Base-by-base conservation (phyloP, 306 rosid species). In the Benincasa hispida region DNA sequence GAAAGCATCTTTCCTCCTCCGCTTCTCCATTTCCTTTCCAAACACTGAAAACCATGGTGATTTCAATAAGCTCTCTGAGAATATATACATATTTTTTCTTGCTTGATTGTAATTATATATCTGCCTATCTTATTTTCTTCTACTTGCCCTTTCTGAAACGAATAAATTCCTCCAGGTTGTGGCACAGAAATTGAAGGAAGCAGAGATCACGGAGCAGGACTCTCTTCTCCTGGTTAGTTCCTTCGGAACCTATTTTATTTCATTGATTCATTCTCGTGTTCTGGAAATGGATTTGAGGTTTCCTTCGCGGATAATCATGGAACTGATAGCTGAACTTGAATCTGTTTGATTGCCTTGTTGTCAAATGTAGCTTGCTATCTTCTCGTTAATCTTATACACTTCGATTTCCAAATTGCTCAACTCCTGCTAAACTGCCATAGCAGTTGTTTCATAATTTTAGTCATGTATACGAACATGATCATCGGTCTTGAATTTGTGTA, bases 201-300 rank as follows among this genome's bases (percentile, higher is more conserved):
- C 96, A 53, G 96, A 92, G 83, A 92, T 92, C 82, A 92, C 95
- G 28, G 93, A 94, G 86, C 99, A 92, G 89, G 90, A 90, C 35
- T 94, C 99, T 42, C 99, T 92, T 82, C 99, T 90, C 84, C 97
- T 94, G 90, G 99, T 92, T 67, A 82, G 77, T 51, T 25, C 10
- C 79, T 81, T 78, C 73, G 77, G 15, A 89, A 81, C 83, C 15
- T 65, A 25, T 5, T n/a, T 73, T 32, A 15, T 59, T 53, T 53
- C 65, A 59, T 74, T 1, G 11, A 35, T 21, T 55, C 35, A 1
- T 63, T 59, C 66, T 72, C 59, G 74, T 50, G 54, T 76, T 24
- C n/a, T 55, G 66, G 42, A 14, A 8, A 58, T 59, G 18, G 18
- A 48, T 51, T 79, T 63, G 68, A 66, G 76, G 32, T 79, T 88